Evolutionary conservation across 345 rosid species (phyloP).

Genomic region (Salix arbutifolia): DNA sequence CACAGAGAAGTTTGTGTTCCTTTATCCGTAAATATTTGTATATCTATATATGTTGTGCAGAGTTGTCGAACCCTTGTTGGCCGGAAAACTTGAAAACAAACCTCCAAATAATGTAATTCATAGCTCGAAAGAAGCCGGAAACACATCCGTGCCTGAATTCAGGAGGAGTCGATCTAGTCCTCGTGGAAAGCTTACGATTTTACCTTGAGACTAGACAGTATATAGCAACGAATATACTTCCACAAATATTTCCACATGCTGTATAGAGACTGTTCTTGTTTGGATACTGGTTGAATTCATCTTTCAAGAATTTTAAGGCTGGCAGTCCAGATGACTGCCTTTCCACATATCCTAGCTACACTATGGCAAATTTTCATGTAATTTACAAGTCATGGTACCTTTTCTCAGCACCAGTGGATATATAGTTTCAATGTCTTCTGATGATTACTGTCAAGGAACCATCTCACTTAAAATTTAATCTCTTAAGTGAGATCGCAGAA

Average conservation of each 20-base stretch:
- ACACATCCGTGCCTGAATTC: constrained; percentile 45
- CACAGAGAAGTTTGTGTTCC: not conserved
- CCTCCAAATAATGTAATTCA: constrained; percentile 28
- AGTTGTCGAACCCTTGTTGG: constrained; percentile 32
- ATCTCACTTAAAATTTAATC: no score
- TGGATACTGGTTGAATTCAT: constrained; percentile 1
- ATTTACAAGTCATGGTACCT: not conserved
- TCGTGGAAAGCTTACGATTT: constrained; percentile 51
- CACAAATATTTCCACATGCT: not conserved
- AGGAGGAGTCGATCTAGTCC: constrained; percentile 74
- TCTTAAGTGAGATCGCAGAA: no score
- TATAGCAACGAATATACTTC: not conserved
- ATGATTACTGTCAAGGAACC: not conserved
- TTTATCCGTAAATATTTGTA: not conserved
- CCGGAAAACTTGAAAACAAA: constrained; percentile 48
- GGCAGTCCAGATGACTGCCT: constrained; percentile 1
- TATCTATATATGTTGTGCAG: constrained; percentile 29
- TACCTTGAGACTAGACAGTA: constrained; percentile 32
- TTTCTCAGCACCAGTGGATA: not conserved
- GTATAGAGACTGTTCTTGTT: constrained; percentile 15
- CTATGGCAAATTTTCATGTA: not conserved
- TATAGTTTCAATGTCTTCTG: not conserved
- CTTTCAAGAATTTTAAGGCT: not conserved
- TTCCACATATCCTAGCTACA: not conserved
- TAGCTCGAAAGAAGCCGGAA: constrained; percentile 43